Percentiles rank a stretch among this genome's conserved stretches.
These are phyloP conservation scores for Lathyrus oleraceus DNA, from an alignment of 306 rosid species.

Conservation along the genomic window DNA sequence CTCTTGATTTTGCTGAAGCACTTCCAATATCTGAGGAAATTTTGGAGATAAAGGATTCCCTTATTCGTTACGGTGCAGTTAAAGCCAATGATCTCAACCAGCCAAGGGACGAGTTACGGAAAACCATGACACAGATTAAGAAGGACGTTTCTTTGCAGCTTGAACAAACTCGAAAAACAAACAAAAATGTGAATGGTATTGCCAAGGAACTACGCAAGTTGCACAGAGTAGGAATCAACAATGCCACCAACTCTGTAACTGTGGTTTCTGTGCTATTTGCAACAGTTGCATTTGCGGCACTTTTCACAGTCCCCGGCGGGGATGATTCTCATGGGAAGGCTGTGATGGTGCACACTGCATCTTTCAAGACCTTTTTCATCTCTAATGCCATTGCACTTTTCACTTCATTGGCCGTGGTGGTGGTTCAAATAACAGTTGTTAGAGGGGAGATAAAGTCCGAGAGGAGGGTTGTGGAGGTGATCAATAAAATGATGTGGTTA, in stretches of 20 bases:
- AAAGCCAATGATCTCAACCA: slow-evolving; percentile 78
- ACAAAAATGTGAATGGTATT: slow-evolving; percentile 68
- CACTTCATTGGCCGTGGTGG: slow-evolving; percentile 76
- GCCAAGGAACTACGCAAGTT: slow-evolving; percentile 72
- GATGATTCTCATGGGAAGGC: slow-evolving; percentile 55
- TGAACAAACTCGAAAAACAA: slow-evolving; percentile 83
- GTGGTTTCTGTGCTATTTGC: slow-evolving; percentile 86
- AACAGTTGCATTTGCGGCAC: slow-evolving; percentile 82
- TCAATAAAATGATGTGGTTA: slow-evolving; percentile 93
- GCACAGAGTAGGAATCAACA: slow-evolving; percentile 76
- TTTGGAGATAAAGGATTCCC: slow-evolving; percentile 55
- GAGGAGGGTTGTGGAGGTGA: slow-evolving; percentile 73
- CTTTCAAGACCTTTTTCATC: slow-evolving; percentile 72
- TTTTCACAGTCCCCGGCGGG: slow-evolving; percentile 89
- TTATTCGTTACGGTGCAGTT: slow-evolving; percentile 59
- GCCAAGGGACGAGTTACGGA: slow-evolving; percentile 79
- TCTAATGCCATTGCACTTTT: slow-evolving; percentile 76
- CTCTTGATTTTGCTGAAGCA: slow-evolving; percentile 83
- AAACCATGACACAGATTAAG: slow-evolving; percentile 72
- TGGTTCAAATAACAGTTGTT: slow-evolving; percentile 85
- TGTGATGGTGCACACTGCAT: slow-evolving; percentile 41
- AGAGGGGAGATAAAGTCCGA: slow-evolving; percentile 80
- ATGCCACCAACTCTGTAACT: slow-evolving; percentile 83
- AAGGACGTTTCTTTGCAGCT: slow-evolving; percentile 78
- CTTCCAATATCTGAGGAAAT: slow-evolving; percentile 72